Evolutionary conservation across 768 basidiomycete genomes (phyloP), one percentile per base, ranked within the genome.

Genomic region (Tephrocybe sp.): DNA sequence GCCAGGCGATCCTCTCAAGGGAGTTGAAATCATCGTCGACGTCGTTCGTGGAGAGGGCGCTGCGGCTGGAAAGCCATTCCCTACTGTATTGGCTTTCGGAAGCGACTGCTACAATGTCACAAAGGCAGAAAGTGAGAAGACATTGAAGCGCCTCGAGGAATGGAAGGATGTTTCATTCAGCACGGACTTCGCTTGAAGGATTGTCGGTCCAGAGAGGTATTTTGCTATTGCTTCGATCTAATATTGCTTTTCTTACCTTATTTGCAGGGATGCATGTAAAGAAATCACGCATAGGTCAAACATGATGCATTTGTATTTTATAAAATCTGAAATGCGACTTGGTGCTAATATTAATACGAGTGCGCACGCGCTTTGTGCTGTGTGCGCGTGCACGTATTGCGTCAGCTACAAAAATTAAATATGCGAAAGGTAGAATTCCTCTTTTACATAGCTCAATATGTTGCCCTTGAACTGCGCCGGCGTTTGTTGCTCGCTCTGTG

Each of bases 381-480:
- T n/a, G n/a, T n/a, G n/a, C n/a, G n/a, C n/a, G n/a, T n/a, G n/a
- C n/a, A n/a, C n/a, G n/a, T n/a, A n/a, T n/a, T n/a, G n/a, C n/a
- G n/a, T n/a, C n/a, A n/a, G n/a, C n/a, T n/a, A n/a, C 88, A 0
- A 73, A 78, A 0, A 63, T 56, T 0, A 63, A 41, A 19, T 18
- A 26, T 13, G 24, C 75, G 21, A 81, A 81, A 54, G 81, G 83
- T 2, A 78, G 75, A 54, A 63, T 92, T n/a, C n/a, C 90, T 0
- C 63, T 92, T 7, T 87, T 77, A 45, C 88, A 90, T 58, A 80
- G 80, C 0, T 87, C 80, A 0, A 91, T 92, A 86, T n/a, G n/a
- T 77, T 92, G 1, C 89, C 90, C 0, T 92, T 88, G 89, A n/a
- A n/a, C n/a, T n/a, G 86, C 86, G 0, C 87, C 89, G 0, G 80